Evolutionary conservation across 1,139 yeast genomes (phyloP).

Genomic region (Saccharomyces hybrid): DNA sequence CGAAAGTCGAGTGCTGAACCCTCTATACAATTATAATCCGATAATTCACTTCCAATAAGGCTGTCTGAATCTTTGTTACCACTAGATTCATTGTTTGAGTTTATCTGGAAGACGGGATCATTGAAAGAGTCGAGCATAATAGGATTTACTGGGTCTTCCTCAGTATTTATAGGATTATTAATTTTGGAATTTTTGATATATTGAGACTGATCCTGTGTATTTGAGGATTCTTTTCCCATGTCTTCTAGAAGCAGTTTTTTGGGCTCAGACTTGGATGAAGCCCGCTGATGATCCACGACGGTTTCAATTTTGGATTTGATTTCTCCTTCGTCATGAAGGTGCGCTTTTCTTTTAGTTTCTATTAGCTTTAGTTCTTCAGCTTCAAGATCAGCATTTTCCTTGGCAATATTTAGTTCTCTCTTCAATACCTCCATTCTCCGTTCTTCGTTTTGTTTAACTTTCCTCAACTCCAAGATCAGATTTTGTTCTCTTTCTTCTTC

Average conservation of each 20-base stretch:
- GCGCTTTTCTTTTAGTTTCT: neutral
- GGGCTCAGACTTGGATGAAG: neutral
- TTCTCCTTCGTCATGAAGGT: neutral
- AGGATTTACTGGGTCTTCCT: neutral
- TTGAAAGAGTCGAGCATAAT: neutral
- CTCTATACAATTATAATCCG: neutral
- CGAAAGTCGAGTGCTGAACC: neutral
- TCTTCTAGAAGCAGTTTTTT: neutral
- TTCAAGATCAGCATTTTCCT: neutral
- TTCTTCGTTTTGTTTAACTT: neutral
- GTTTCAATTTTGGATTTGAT: neutral
- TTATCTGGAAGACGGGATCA: neutral
- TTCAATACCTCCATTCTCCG: neutral
- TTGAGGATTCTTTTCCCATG: neutral
- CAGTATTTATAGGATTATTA: neutral
- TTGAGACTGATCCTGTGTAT: neutral
- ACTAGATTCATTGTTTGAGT: neutral
- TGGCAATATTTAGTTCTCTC: neutral
- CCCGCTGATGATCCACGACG: neutral
- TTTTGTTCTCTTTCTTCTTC: neutral
- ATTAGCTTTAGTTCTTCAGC: neutral
- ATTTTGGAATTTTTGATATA: neutral
- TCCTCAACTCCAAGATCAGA: neutral
- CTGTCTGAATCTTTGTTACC: neutral
- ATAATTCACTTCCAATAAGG: neutral